Conservation (phyloP, 2,329 filamentous ascomycete species). For the Cladosporium sp. region DNA sequence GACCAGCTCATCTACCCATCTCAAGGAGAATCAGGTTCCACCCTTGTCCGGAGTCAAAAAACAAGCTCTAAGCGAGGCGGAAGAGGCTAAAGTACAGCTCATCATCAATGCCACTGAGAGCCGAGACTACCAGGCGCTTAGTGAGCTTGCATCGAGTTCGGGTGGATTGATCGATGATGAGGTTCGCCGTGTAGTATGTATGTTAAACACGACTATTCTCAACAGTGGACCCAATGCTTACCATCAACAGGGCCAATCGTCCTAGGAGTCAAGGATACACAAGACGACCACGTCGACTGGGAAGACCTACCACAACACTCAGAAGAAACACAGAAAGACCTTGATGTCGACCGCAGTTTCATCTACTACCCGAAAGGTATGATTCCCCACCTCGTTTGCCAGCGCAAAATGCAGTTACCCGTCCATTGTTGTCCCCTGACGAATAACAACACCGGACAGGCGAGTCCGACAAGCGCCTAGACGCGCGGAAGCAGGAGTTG, state of each 20-base stretch:
- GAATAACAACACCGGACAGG: constrained; percentile 49
- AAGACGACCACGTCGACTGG: constrained; percentile 43
- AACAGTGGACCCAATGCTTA: no score
- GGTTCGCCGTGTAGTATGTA: constrained; percentile 73
- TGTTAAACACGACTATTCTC: constrained; percentile 33
- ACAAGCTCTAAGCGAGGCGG: constrained; percentile 18
- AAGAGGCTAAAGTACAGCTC: constrained; percentile 26
- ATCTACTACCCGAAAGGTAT: constrained; percentile 86
- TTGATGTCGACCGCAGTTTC: constrained; percentile 95
- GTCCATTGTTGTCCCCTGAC: no score
- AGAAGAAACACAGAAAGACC: constrained; percentile 85
- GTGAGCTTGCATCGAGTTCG: constrained; percentile 39
- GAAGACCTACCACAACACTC: constrained; percentile 65
- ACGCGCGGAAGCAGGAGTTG: constrained; percentile 68
- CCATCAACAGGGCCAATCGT: constrained; percentile 67
- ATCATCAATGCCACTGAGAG: constrained; percentile 41
- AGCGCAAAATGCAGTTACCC: neutral
- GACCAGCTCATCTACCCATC: no score
- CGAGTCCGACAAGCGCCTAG: constrained; percentile 64
- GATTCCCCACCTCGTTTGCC: neutral
- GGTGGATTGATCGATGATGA: constrained; percentile 46
- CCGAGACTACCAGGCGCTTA: constrained; percentile 37
- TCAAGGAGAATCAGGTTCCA: constrained; percentile 7
- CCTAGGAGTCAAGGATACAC: constrained; percentile 36
- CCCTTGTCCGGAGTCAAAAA: constrained; percentile 20